Evolutionary conservation across 2,329 filamentous ascomycete species (phyloP), one percentile per base, ranked within the genome.

Genomic region (Monascus ruber): DNA sequence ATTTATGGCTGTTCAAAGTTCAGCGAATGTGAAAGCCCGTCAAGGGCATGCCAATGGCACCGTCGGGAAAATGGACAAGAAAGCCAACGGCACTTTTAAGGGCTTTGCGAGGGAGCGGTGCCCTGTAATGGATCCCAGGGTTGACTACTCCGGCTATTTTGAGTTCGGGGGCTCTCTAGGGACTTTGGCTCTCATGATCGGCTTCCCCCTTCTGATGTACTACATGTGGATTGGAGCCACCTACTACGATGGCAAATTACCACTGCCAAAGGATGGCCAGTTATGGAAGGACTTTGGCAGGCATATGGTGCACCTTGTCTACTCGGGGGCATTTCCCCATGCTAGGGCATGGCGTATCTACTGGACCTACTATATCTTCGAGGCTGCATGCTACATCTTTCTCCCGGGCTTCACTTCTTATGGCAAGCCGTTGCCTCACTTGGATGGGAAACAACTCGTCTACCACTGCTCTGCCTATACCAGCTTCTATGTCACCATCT

Each of bases 161-260:
- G 93, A 98, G 59, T 98, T 96, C 58, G 89, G 89, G 47, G 91
- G 91, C 42, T 80, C 85, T 3, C 58, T 74, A 10, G 89, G 91
- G 40, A 82, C 88, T 33, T 65, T 75, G 10, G 70, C 76, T 49
- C 86, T 95, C 76, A 96, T 96, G 86, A 73, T 87, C 46, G 78
- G 83, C 34, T 98, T 96, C 65, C 91, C 91, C n/a, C 46, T 81
- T 29, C 74, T 98, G 52, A 96, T 96, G 89, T 95, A 85, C 75
- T 96, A 95, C 69, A 94, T 96, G 88, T 96, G 88, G 88, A 81
- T 94, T 62, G 91, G 91, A 37, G 84, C 89, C 29, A 88, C 81
- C 36, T 94, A 89, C 68, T 96, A 95, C 66, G 71, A 86, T 58
- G 89, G 89, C 51, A 79, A 83, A 47, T 71, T 93, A 37, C 91